A percentile compares a stretch with the other conserved stretches of the same genome.
Evolutionary conservation across 306 rosid species (phyloP).

Genomic region (Begonia fuchsioides): DNA sequence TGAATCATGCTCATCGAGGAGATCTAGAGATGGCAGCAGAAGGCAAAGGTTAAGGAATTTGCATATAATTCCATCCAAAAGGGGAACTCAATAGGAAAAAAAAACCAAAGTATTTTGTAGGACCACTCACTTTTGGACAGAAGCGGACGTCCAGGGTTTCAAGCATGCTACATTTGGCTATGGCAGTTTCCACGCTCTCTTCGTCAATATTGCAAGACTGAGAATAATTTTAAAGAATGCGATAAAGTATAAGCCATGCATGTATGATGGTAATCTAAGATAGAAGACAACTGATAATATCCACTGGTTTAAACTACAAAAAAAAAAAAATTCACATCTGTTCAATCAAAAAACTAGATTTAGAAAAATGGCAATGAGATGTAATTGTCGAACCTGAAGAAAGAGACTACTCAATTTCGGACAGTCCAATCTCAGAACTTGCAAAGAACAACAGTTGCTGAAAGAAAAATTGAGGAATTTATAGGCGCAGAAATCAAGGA

Average conservation of each 20-base stretch:
- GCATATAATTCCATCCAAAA: too few species aligned
- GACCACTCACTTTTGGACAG: conserved; percentile 65
- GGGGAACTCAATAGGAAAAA: too few species aligned
- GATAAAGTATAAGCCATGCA: too few species aligned
- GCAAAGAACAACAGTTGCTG: conserved; percentile 82
- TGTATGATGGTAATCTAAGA: too few species aligned
- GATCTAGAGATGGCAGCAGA: conserved; percentile 26
- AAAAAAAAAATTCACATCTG: too few species aligned
- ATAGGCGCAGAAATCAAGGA: not conserved
- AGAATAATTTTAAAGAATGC: not conserved
- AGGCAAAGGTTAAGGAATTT: not conserved
- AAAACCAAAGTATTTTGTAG: too few species aligned
- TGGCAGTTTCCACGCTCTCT: conserved; percentile 74
- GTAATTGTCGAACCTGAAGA: conserved; percentile 54
- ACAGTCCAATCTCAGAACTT: conserved; percentile 72
- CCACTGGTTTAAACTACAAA: too few species aligned
- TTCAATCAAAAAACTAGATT: not conserved
- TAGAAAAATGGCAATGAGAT: conserved; percentile 1
- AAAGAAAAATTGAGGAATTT: conserved; percentile 4
- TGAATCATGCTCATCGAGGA: conserved; percentile 55
- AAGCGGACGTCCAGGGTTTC: conserved; percentile 97
- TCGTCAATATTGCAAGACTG: conserved; percentile 79
- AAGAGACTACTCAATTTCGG: conserved; percentile 76
- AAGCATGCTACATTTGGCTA: conserved; percentile 67
- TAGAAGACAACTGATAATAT: too few species aligned